A percentile compares a stretch with the other conserved stretches of the same genome.
Conservation (phyloP, 1,139 yeast genomes). For the Candida sp. region DNA sequence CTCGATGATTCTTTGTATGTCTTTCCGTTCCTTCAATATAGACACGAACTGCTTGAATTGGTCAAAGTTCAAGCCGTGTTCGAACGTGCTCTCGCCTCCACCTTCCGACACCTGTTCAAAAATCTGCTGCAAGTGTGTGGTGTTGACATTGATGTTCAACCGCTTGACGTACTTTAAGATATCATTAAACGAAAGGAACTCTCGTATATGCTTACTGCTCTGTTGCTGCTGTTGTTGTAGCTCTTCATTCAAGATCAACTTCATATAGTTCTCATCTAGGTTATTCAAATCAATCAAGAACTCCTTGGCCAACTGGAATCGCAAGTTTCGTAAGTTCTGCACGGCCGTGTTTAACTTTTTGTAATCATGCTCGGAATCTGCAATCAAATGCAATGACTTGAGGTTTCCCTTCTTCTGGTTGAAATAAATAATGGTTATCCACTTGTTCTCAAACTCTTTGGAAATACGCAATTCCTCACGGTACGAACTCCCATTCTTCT, state of each 20-base stretch:
- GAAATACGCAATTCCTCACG: conserved; percentile 84
- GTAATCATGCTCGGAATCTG: conserved; percentile 65
- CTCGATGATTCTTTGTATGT: conserved; percentile 37
- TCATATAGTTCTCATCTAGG: conserved; percentile 28
- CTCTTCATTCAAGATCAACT: conserved; percentile 24
- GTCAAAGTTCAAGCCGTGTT: conserved; percentile 53
- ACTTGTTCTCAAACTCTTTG: conserved; percentile 62
- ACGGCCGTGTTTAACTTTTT: conserved; percentile 57
- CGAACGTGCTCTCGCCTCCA: conserved; percentile 11
- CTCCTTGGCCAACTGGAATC: conserved; percentile 35
- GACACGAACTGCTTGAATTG: conserved; percentile 79
- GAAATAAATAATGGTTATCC: conserved; percentile 83
- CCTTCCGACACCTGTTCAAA: conserved; percentile 44
- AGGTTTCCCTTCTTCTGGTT: conserved; percentile 60
- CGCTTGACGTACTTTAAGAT: conserved; percentile 67
- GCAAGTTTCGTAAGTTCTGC: conserved; percentile 53
- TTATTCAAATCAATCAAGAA: conserved; percentile 34
- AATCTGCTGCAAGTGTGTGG: conserved; percentile 33
- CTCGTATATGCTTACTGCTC: conserved; percentile 25
- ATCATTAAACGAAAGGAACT: conserved; percentile 65
- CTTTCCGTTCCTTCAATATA: conserved; percentile 38
- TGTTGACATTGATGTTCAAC: conserved; percentile 64
- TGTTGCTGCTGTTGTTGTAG: conserved; percentile 8
- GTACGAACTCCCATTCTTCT: conserved; percentile 77
- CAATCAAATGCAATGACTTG: conserved; percentile 73